Conservation (phyloP, 805 yeast species). For the Starmera pachycereana region DNA sequence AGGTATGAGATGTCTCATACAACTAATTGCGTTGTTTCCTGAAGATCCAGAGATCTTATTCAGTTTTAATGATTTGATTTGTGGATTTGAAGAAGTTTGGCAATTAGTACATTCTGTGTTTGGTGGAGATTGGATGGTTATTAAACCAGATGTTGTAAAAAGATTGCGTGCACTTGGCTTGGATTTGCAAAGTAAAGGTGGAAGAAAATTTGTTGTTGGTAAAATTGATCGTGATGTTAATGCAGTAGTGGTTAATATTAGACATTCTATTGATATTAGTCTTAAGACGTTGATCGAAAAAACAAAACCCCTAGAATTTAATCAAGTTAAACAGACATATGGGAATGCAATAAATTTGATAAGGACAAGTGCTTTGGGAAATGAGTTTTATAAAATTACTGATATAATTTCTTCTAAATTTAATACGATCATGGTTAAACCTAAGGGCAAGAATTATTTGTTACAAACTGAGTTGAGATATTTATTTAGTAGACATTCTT, state of each 20-base stretch:
- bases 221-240: too few relatives aligned
- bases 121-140: conserved; percentile 5
- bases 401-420: conserved; percentile 17
- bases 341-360: conserved; percentile 15
- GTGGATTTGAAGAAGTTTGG: conserved; percentile 50
- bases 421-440: conserved; percentile 1
- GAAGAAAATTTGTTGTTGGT: too few relatives aligned
- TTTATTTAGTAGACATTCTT: conserved; percentile 37
- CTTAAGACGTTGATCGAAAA: conserved; percentile 1
- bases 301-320: conserved; percentile 1
- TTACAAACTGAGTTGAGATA: conserved; percentile 28
- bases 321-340: conserved; percentile 6
- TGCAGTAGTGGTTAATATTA: conserved; percentile 21
- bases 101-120: conserved; percentile 22
- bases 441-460: conserved; percentile 18
- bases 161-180: too few relatives aligned
- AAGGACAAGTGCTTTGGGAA: conserved; percentile 8
- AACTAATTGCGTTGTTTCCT: conserved; percentile 33
- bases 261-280: conserved; percentile 28
- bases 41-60: conserved; percentile 24
- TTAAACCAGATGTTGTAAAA: too few relatives aligned
- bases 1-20: conserved; percentile 28
- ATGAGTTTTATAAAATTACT: conserved; percentile 16
- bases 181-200: too few relatives aligned
- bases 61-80: conserved; percentile 27